Base-by-base conservation (phyloP, 805 yeast genomes). In the Cephaloascus albidus region DNA sequence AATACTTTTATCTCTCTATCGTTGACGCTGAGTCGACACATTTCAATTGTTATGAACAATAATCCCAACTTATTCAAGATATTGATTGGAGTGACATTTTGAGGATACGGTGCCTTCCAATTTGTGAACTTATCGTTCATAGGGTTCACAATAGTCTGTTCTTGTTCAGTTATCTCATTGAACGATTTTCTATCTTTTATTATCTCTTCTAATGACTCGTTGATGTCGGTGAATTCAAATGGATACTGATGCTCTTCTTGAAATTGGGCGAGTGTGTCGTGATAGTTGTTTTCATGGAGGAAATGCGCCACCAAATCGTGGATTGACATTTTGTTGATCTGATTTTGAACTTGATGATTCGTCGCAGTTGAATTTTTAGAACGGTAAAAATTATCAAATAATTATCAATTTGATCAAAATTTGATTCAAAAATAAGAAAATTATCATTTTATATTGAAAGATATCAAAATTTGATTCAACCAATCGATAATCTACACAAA, bases 271-370 rank as follows among this genome's bases (percentile, higher is more conserved):
- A 80, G 54, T 0, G 89, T 74, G 1, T 58, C 60, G 1, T 40
- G 43, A 36, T 65, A 68, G 1, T 75, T 73, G 20, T 75, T 65
- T n/a, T 65, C 58, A 20, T 64, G 53, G n/a, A 83, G 63, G 45
- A 73, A 82, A 23, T 77, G 75, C 0, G 85, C 87, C 10, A 83
- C 63, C 26, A 81, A 54, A 32, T 47, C 42, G 36, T 56, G 60
- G 19, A 52, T 50, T 12, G 54, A 43, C 57, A 48, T 52, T 33
- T 20, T 33, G n/a, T n/a, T n/a, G n/a, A n/a, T n/a, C n/a, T n/a
- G n/a, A n/a, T n/a, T n/a, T n/a, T n/a, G n/a, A n/a, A n/a, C n/a
- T n/a, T n/a, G n/a, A n/a, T n/a, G n/a, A n/a, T n/a, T n/a, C n/a
- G n/a, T n/a, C n/a, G n/a, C n/a, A n/a, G n/a, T n/a, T n/a, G n/a